Base-by-base conservation (phyloP, 352 stramenopile genomes). In the Phytophthora hybrid region DNA sequence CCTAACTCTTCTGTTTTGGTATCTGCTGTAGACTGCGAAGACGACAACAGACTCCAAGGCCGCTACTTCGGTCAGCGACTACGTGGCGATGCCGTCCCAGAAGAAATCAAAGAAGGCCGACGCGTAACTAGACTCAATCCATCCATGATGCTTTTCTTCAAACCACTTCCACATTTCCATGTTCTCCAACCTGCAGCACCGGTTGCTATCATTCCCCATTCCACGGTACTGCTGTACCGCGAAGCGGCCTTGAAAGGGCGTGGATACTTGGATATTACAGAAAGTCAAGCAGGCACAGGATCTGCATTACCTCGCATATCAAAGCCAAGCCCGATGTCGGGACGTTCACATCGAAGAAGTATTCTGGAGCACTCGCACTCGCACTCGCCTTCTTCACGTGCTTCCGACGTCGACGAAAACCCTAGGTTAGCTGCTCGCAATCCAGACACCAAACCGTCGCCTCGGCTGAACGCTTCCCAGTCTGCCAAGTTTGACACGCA, bases 21-120 rank as follows among this genome's bases (percentile, higher is more conserved):
- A 44, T 44, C 59, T 64, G 11, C 39, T 64, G 5, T 41, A 92
- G 83, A 79, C 47, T 18, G 57, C 76, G 14, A 88, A 84, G 60
- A 83, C 79, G 56, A 63, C 77, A 54, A 77, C 29, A 61, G 73
- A 79, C 14, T 60, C 67, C 41, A 76, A 75, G 9, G 31, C 63
- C 18, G 51, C 71, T 26, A 66, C 73, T 53, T 87, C 83, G 2
- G 77, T 93, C 52, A 78, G 86, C 71, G 87, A 93, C 67, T 93
- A 91, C 59, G 62, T 93, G 59, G 77, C 83, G 5, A 69, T 92
- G n/a, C 87, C 87, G 3, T 69, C 77, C 59, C 76, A 80, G 37
- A 92, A 91, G 74, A 89, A 90, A 75, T 37, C 37, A 66, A 87
- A 82, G 71, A 63, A 74, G 52, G 32, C 69, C 19, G 76, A 78